Evolutionary conservation across 768 basidiomycete species (phyloP).

Genomic region (Lepiota brunneoincarnata): DNA sequence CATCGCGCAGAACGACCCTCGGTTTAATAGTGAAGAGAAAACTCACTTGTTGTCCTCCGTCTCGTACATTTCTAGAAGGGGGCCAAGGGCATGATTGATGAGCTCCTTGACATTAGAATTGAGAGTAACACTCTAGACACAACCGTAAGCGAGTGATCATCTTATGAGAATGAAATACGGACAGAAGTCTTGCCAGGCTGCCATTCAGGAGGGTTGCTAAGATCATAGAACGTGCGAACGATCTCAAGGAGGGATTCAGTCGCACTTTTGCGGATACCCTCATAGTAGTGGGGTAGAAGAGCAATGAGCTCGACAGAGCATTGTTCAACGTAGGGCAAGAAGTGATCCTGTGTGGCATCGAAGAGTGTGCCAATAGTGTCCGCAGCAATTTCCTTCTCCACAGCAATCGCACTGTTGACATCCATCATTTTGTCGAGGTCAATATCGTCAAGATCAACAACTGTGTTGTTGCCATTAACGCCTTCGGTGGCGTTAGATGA

Average conservation of each 20-base stretch:
- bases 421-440: conserved; percentile 87
- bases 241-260: conserved; percentile 86
- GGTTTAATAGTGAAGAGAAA: conserved; percentile 5
- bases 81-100: conserved; percentile 67
- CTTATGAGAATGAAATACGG: background rate
- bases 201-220: conserved; percentile 84
- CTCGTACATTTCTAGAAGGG: conserved; percentile 85
- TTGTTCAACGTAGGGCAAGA: conserved; percentile 88
- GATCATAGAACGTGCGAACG: conserved; percentile 87
- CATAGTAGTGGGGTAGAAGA: conserved; percentile 90
- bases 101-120: conserved; percentile 75
- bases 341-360: conserved; percentile 72
- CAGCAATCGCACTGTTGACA: conserved; percentile 93
- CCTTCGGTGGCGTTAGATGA: conserved; percentile 53
- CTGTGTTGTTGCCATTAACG: conserved; percentile 49
- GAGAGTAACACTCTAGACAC: conserved; percentile 37
- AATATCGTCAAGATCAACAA: conserved; percentile 70
- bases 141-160: conserved; percentile 2
- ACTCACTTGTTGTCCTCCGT: conserved; percentile 97
- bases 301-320: conserved; percentile 75
- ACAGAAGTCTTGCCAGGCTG: conserved; percentile 54
- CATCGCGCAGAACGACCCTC: conserved; percentile 1
- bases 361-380: conserved; percentile 95
- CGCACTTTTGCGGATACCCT: conserved; percentile 94
- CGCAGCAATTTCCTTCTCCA: conserved; percentile 98